Conservation (phyloP, 805 yeast species). For the Pichia membranifaciens region DNA sequence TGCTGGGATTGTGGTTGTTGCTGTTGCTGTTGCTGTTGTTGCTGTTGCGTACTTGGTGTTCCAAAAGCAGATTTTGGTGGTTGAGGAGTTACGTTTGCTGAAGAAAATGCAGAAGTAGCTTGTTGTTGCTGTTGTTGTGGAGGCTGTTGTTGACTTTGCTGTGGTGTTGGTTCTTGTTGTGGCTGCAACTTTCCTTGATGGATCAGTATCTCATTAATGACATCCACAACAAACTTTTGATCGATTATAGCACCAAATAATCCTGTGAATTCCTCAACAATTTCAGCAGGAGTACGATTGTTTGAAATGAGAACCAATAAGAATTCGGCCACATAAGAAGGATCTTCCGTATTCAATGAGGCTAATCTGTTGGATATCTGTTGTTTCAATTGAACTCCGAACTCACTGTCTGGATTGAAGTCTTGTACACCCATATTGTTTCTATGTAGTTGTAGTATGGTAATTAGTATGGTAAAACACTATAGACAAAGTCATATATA, state of each 20-base stretch:
- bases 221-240: conserved; percentile 47
- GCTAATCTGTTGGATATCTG: conserved; percentile 37
- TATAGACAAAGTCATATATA: not conserved
- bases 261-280: conserved; percentile 53
- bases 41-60: not conserved
- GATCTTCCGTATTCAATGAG: conserved; percentile 43
- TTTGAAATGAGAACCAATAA: conserved; percentile 66
- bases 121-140: not conserved
- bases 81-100: not conserved
- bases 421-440: conserved; percentile 16
- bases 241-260: conserved; percentile 60
- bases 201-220: conserved; percentile 50
- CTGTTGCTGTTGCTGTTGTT: not conserved
- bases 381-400: conserved; percentile 38
- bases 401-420: conserved; percentile 28
- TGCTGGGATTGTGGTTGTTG: too few species aligned
- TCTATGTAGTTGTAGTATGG: not conserved
- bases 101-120: not conserved
- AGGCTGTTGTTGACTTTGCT: conserved; percentile 11
- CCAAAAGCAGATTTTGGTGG: too few species aligned
- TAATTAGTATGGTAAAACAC: not conserved
- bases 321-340: conserved; percentile 64
- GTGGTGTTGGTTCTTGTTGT: conserved; percentile 15
- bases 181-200: conserved; percentile 10
- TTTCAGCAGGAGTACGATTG: conserved; percentile 55